Base-by-base conservation (phyloP, 495 filamentous ascomycete genomes). In the Sporormia fimetaria region DNA sequence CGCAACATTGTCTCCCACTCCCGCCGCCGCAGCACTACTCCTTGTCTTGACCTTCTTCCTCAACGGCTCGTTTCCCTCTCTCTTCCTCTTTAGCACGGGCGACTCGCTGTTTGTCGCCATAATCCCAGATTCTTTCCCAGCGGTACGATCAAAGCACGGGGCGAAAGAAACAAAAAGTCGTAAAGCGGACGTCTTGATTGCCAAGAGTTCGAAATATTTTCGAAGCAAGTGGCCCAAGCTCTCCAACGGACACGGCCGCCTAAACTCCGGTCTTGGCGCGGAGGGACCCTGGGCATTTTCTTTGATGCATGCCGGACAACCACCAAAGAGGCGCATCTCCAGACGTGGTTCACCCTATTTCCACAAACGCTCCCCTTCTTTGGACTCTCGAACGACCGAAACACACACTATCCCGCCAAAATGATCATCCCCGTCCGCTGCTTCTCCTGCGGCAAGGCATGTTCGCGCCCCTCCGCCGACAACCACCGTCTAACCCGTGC, bases 391-490 rank as follows among this genome's bases (percentile, higher is more conserved):
- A 27, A 27, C 12, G 7, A 27, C 25, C 25, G 25, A 7, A 27
- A 27, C 7, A 7, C 25, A 7, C 12, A 27, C n/a, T 17, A 22
- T 11, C 20, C 4, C 3, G 20, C 18, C 47, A 40, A 38, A 33
- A 98, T 98, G 90, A 98, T 98, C 62, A 95, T 98, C 54, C 90
- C 90, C 1, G 80, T 98, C 47, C 83, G 90, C 46, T 98, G 90
- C 67, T 98, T 98, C 67, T 95, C 90, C 36, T 98, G 90, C 60
- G 90, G 90, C 57, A 98, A 96, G 81, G 90, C 94, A 15, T 14
- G 18, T 24, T 33, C 24, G 31, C 33, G 10, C 23, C 8, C 22
- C 18, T 6, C 15, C 39, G 28, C 26, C 30, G 12, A 16, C n/a
- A 8, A 25, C 15, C 23, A 21, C 9, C 6, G 27, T 21, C 40